A percentile compares a stretch with the other conserved stretches of the same genome.
Evolutionary conservation across 305 asterid species (phyloP).

Genomic region (Fraxinus latifolia): DNA sequence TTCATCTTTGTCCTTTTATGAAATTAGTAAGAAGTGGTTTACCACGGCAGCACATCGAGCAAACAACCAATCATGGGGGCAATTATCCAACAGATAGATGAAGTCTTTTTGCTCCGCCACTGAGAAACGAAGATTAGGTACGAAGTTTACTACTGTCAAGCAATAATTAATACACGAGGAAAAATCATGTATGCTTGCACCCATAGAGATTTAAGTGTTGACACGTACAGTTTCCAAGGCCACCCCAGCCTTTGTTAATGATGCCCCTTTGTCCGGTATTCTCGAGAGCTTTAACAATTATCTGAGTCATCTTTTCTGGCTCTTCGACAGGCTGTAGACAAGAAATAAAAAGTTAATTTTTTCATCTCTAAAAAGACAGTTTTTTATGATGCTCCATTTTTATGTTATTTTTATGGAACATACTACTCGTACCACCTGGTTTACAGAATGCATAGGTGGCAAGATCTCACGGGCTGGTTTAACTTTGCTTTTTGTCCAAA

Average conservation of each 20-base stretch:
- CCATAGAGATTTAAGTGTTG: neutral
- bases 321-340: slow-evolving; percentile 68
- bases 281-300: slow-evolving; percentile 74
- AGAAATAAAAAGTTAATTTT: slow-evolving; percentile 7
- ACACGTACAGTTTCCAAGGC: slow-evolving; percentile 70
- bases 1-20: neutral
- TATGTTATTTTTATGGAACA: neutral
- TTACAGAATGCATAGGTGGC: no score
- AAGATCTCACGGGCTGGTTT: no score
- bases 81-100: slow-evolving; percentile 68
- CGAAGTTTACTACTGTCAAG: neutral
- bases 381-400: neutral
- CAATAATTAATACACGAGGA: neutral
- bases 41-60: slow-evolving; percentile 82
- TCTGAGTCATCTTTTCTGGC: slow-evolving; percentile 79
- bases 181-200: neutral
- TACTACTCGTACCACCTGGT: no score
- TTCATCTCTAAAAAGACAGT: neutral
- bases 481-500: no score
- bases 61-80: slow-evolving; percentile 97
- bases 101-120: slow-evolving; percentile 77
- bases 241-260: slow-evolving; percentile 97
- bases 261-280: slow-evolving; percentile 84
- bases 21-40: slow-evolving; percentile 24
- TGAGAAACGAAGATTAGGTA: slow-evolving; percentile 24